Evolutionary conservation across 2,329 filamentous ascomycete genomes (phyloP), one percentile per base, ranked within the genome.

Genomic region (Ophiosphaerella herpotricha): DNA sequence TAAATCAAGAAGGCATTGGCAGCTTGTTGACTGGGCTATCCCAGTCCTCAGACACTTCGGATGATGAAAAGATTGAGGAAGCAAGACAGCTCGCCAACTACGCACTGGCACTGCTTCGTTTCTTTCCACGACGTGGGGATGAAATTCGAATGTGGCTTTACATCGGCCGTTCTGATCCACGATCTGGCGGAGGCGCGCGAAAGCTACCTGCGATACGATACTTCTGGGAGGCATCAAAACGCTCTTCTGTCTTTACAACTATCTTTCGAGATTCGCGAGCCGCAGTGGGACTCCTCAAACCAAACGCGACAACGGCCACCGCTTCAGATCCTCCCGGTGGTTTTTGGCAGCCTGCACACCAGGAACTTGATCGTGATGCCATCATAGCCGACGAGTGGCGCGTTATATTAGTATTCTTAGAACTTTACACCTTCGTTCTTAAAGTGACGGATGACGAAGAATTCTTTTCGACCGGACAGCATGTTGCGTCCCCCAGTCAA

Each of bases 401-500:
- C 14, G 86, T 94, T 1, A 84, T 96, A 36, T 78, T 97, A 0
- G 81, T 99, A 0, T 97, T 99, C 67, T 80, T 99, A 5, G 94
- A 99, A 64, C 82, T 99, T 0, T 99, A 97, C 69, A 91, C 89
- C 2, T 97, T 97, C 68, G 85, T 97, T 2, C 78, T 97, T 11
- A 89, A 94, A 61, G 85, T 97, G 31, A 96, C 93, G 70, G 94
- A 99, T 61, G 94, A 99, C 57, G 93, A 97, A 59, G 94, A 99
- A 63, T 99, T 99, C 68, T 88, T 96, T 54, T 83, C 85, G 48
- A 80, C 81, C 47, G 54, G 75, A 72, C 35, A 76, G 38, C 34
- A 76, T 21, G 61, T 64, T 12, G 39, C 45, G 1, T 63, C 58
- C 13, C 64, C 67, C 2, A 57, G 52, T 8, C 62, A 69, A 33